Conservation (phyloP, 225 moss, liverwort and hornwort genomes). For the Rhytidiadelphus loreus region DNA sequence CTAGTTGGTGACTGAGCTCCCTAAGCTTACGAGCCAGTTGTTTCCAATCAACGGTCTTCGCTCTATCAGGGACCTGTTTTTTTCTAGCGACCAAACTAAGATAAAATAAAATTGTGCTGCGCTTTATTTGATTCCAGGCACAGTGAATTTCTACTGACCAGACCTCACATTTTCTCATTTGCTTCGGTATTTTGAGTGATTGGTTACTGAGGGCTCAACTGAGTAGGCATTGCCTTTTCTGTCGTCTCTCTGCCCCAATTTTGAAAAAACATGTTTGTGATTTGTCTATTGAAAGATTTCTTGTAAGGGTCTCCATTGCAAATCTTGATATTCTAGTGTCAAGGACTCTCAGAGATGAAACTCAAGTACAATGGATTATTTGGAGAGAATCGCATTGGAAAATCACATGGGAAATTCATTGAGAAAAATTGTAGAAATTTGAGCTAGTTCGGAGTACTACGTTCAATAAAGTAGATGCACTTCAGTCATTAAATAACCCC, state of each 20-base stretch:
- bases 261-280: neutral
- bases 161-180: neutral
- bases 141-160: neutral
- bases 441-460: too few species aligned
- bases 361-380: neutral
- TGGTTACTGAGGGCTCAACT: too few species aligned
- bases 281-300: neutral
- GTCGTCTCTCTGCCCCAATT: neutral
- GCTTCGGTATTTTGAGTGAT: neutral
- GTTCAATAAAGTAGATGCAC: too few species aligned
- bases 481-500: neutral
- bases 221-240: neutral
- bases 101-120: neutral
- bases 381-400: neutral
- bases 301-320: neutral
- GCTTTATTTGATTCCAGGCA: neutral
- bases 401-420: neutral
- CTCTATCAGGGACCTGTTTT: neutral
- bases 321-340: too few species aligned
- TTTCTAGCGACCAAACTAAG: neutral
- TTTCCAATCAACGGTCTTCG: neutral
- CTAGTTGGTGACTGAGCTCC: neutral
- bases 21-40: neutral
- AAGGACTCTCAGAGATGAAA: neutral
- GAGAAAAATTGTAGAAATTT: too few species aligned